Conservation (phyloP, 768 basidiomycete genomes). For the Trametes elegans region DNA sequence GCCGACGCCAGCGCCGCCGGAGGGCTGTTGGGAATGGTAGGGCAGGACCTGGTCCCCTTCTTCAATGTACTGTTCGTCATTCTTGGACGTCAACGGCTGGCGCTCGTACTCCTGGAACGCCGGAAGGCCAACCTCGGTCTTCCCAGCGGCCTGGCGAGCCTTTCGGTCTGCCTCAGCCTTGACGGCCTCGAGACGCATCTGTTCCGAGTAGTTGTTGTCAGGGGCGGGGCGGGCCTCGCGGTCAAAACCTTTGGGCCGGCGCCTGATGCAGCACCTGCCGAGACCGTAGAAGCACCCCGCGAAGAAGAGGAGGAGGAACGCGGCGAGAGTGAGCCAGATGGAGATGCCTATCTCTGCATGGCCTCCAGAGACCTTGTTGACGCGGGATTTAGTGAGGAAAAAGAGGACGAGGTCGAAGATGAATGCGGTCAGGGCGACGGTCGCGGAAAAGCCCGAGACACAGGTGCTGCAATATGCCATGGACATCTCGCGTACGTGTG, state of each 20-base stretch:
- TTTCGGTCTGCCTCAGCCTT: constrained; percentile 87
- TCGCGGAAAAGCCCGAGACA: constrained; percentile 78
- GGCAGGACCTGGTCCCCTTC: constrained; percentile 33
- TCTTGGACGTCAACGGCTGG: constrained; percentile 64
- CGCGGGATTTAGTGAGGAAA: constrained; percentile 82
- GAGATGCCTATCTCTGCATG: constrained; percentile 82
- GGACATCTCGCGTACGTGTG: constrained; percentile 83
- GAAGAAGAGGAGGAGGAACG: constrained; percentile 85
- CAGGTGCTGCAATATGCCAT: constrained; percentile 82
- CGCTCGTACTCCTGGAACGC: constrained; percentile 67
- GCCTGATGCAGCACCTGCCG: constrained; percentile 81
- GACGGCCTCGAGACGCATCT: constrained; percentile 78
- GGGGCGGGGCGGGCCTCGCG: constrained; percentile 33
- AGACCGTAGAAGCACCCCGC: constrained; percentile 85
- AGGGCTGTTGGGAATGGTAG: constrained; percentile 12
- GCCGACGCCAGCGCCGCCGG: constrained; percentile 25
- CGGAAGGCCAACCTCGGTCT: constrained; percentile 63
- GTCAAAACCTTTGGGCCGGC: constrained; percentile 42
- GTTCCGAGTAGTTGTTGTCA: constrained; percentile 48
- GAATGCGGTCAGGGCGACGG: constrained; percentile 80
- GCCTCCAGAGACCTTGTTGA: constrained; percentile 72
- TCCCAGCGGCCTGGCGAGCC: constrained; percentile 50
- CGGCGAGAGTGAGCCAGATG: constrained; percentile 87
- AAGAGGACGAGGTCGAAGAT: constrained; percentile 92
- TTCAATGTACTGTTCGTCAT: constrained; percentile 59